These are phyloP conservation scores for Wickerhamiella pararugosa DNA, from an alignment of 1,139 yeast genomes.

Conservation along the genomic window DNA sequence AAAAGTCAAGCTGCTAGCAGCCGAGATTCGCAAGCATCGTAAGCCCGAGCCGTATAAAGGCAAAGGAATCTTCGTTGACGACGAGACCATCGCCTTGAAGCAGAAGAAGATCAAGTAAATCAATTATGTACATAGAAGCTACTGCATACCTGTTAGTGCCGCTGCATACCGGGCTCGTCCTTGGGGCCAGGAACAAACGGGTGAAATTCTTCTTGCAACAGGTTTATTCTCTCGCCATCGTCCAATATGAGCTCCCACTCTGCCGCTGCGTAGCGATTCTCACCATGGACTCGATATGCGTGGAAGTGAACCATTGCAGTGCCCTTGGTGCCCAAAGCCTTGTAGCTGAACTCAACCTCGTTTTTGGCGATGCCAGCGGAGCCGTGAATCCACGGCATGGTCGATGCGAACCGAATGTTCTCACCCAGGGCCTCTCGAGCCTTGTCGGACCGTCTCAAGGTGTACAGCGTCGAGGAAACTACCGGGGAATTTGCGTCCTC, in stretches of 20 bases:
- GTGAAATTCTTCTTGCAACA: conserved; percentile 22
- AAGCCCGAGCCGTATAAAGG: conserved; percentile 99
- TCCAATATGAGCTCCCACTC: conserved; percentile 25
- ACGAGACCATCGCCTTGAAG: conserved; percentile 74
- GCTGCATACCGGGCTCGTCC: conserved; percentile 21
- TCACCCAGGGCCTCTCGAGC: conserved; percentile 59
- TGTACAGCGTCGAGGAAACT: conserved; percentile 73
- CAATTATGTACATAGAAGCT: not conserved
- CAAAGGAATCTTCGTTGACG: conserved; percentile 86
- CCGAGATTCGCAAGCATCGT: conserved; percentile 67
- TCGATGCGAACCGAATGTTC: conserved; percentile 50
- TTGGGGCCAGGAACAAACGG: conserved; percentile 24
- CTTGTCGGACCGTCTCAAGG: conserved; percentile 58
- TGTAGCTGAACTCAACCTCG: conserved; percentile 53
- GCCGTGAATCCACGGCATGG: conserved; percentile 87
- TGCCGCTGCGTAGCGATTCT: conserved; percentile 20
- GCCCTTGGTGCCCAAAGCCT: conserved; percentile 42
- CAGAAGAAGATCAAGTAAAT: conserved; percentile 76
- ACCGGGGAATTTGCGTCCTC: conserved; percentile 84
- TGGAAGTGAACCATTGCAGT: conserved; percentile 25
- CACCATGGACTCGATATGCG: conserved; percentile 21
- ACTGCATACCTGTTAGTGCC: not conserved
- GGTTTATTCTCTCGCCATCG: conserved; percentile 16
- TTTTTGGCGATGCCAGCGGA: conserved; percentile 73
- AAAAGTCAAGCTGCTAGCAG: conserved; percentile 78